Evolutionary conservation across 441 rosid genomes (phyloP).

Genomic region (Croton setiger): DNA sequence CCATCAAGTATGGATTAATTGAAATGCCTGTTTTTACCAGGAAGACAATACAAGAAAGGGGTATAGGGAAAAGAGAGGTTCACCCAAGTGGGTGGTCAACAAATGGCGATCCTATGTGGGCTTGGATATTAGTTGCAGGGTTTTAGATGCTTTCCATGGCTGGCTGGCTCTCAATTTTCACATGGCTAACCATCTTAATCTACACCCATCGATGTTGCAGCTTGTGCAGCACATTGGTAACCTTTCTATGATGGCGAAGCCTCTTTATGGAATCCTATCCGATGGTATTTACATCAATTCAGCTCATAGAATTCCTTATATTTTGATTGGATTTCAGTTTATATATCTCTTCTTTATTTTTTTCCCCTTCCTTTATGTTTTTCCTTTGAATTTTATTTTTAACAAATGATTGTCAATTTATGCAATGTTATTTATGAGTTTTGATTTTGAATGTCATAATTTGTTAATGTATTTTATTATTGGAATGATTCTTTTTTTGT

Average conservation of each 20-base stretch:
- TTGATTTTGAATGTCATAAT: neutral
- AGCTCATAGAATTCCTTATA: slow-evolving; percentile 72
- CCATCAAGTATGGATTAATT: too few species aligned
- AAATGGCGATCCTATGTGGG: slow-evolving; percentile 59
- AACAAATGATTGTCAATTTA: neutral
- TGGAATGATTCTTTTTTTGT: neutral
- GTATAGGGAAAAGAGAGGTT: slow-evolving; percentile 30
- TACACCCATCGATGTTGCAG: slow-evolving; percentile 73
- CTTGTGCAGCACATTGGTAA: slow-evolving; percentile 66
- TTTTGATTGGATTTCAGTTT: slow-evolving; percentile 65
- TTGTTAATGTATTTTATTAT: neutral
- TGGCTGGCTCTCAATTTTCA: slow-evolving; percentile 81
- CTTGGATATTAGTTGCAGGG: slow-evolving; percentile 85
- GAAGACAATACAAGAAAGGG: slow-evolving; percentile 24
- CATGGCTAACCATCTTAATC: slow-evolving; percentile 58
- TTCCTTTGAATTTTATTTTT: neutral
- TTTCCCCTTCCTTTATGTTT: neutral
- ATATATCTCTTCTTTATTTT: neutral
- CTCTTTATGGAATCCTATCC: slow-evolving; percentile 72
- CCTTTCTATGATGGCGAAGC: slow-evolving; percentile 84
- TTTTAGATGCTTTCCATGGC: slow-evolving; percentile 84
- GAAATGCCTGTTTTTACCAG: slow-evolving; percentile 37
- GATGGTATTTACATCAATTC: slow-evolving; percentile 63
- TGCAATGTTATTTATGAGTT: neutral
- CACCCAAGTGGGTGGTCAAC: slow-evolving; percentile 39